Evolutionary conservation across 495 filamentous ascomycete species (phyloP).

Genomic region (Daldinia caldariorum): DNA sequence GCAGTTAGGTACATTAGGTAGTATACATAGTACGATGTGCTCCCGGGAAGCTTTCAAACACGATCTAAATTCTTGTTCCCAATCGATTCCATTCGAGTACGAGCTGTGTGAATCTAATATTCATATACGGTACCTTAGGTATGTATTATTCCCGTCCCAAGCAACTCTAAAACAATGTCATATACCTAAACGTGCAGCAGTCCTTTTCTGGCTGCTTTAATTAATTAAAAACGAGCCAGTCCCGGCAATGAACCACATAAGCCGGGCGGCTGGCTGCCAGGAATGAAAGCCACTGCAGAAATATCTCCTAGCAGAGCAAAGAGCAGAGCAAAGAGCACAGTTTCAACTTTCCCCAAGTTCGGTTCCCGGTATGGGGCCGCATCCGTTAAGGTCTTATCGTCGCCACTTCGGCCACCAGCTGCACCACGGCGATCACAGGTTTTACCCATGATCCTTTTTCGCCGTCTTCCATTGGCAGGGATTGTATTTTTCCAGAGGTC

Average conservation of each 20-base stretch:
- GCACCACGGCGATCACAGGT: conserved; percentile 1
- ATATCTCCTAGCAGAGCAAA: conserved; percentile 15
- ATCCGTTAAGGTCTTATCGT: conserved; percentile 17
- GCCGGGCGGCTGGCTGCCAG: conserved; percentile 26
- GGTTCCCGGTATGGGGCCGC: conserved; percentile 27
- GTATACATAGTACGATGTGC: no score
- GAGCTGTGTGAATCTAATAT: background rate
- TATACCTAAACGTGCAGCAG: conserved; percentile 2
- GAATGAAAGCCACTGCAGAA: conserved; percentile 40
- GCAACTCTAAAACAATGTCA: conserved; percentile 1
- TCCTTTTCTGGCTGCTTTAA: conserved; percentile 9
- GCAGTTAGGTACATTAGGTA: no score
- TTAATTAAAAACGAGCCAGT: conserved; percentile 36
- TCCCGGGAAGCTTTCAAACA: background rate
- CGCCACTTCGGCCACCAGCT: conserved; percentile 13
- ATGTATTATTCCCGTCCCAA: background rate
- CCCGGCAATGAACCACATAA: conserved; percentile 28
- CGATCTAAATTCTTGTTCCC: conserved; percentile 2
- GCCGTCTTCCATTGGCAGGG: background rate
- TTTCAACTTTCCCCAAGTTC: background rate
- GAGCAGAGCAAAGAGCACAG: no score
- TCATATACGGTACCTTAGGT: background rate
- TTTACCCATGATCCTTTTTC: conserved; percentile 2
- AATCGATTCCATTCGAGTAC: conserved; percentile 12
- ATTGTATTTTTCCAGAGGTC: conserved; percentile 20